Evolutionary conservation across 176 grass and related monocot species (phyloP).

Genomic region (Musa troglodytarum): DNA sequence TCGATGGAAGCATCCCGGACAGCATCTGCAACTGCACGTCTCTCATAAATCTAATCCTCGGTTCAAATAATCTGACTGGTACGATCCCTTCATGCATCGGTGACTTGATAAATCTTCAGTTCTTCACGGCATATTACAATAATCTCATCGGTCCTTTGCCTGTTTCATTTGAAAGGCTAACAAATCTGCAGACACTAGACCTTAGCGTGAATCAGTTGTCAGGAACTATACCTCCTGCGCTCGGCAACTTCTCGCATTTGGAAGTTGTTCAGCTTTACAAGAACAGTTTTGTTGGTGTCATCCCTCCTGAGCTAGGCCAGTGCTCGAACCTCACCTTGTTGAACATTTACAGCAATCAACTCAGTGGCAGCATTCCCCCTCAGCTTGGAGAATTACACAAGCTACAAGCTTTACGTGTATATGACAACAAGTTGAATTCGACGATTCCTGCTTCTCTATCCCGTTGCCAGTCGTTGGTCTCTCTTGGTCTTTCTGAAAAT

Average conservation of each 20-base stretch:
- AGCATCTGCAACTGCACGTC: constrained; percentile 65
- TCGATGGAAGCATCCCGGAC: constrained; percentile 41
- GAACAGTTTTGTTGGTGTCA: constrained; percentile 47
- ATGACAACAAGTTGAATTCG: constrained; percentile 49
- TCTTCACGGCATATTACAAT: constrained; percentile 18
- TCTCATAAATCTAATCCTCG: constrained; percentile 24
- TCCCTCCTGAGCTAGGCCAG: constrained; percentile 50
- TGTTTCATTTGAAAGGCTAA: constrained; percentile 44
- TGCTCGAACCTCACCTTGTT: constrained; percentile 52
- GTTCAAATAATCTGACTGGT: constrained; percentile 50
- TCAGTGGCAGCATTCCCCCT: constrained; percentile 54
- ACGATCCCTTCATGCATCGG: constrained; percentile 56
- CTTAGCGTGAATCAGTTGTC: constrained; percentile 43
- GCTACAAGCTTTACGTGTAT: constrained; percentile 22
- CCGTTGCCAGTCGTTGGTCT: constrained; percentile 30
- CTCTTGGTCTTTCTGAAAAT: constrained; percentile 40
- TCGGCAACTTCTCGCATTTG: constrained; percentile 50
- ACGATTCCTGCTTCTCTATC: constrained; percentile 48
- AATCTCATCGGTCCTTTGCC: constrained; percentile 45
- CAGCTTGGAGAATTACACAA: constrained; percentile 60
- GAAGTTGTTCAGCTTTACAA: constrained; percentile 19
- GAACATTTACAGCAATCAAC: constrained; percentile 46
- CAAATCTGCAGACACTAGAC: constrained; percentile 36
- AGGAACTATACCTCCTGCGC: constrained; percentile 43
- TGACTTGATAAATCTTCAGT: constrained; percentile 25